Evolutionary conservation across 1,284 basidiomycete species (phyloP), one percentile per base, ranked within the genome.

Genomic region (Xerocomus nothofagi): DNA sequence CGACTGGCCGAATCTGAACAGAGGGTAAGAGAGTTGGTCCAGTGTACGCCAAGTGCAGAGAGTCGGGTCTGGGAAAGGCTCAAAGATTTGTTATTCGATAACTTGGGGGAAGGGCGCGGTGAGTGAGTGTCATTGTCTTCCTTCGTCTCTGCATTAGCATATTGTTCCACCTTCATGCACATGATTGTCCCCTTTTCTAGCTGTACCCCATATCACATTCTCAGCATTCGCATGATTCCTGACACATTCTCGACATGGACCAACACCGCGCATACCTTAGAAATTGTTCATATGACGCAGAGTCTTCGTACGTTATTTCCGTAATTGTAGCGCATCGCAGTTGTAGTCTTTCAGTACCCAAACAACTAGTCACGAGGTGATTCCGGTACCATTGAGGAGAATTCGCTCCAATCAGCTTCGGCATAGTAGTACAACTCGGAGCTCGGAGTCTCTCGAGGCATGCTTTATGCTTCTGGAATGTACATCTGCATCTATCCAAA

Each of bases 41-140:
- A 56, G 17, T 57, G 47, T 17, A 36, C 42, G 9, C 51, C 52
- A 10, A 49, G 30, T 47, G 27, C 40, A 7, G 65, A 65, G 24
- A 56, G 24, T 30, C 57, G 53, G 30, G 51, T 69, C 21, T 69
- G 63, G 67, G 63, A 52, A 37, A 62, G 49, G 46, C 45, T 65
- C 50, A 68, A 62, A 43, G 62, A 65, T 47, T 47, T 69, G 50
- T 48, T 67, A 18, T 65, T 64, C 52, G 61, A 69, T 40, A 64
- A 63, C 20, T 37, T 69, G 29, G 59, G 50, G 15, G 47, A 47
- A 10, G 40, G 52, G 32, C 62, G 49, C 10, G 54, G 57, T 56
- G 62, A 50, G 62, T 65, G 39, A 61, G 41, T 23, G 21, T 20
- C 36, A 26, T 39, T 3, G 39, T 39, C 31, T 29, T 32, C 12